phyloP scores from a whole-genome alignment of 345 rosid genomes.

The Cardiospermum halicacabum region DNA sequence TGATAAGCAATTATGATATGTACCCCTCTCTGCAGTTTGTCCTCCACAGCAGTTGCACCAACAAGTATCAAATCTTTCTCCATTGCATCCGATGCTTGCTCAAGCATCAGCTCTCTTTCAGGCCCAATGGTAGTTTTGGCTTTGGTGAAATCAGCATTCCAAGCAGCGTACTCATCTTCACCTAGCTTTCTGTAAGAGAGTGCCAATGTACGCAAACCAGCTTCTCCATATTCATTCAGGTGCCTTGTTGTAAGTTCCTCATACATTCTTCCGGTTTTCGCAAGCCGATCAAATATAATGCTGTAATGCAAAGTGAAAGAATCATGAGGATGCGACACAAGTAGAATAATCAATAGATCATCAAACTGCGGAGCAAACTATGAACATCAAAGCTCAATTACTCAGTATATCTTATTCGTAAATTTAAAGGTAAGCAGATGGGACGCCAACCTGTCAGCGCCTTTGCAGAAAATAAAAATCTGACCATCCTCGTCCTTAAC shows the following conservation, averaged over 20 bases:
- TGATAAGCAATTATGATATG: slow-evolving; percentile 9
- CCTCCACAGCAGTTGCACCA: slow-evolving; percentile 99
- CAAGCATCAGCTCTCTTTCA: slow-evolving; percentile 77
- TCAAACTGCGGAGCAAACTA: not conserved
- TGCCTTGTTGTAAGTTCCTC: slow-evolving; percentile 64
- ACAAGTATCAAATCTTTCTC: slow-evolving; percentile 84
- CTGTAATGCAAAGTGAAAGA: slow-evolving; percentile 38
- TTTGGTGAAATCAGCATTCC: slow-evolving; percentile 77
- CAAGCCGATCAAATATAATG: slow-evolving; percentile 81
- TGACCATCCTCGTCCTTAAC: slow-evolving; percentile 75
- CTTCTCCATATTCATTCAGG: slow-evolving; percentile 93
- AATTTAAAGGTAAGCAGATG: not conserved
- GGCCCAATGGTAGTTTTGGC: slow-evolving; percentile 80
- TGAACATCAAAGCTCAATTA: not conserved
- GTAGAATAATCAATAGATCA: not conserved
- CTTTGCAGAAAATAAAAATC: slow-evolving; percentile 88
- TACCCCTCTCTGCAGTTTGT: slow-evolving; percentile 97
- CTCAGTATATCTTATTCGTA: not conserved
- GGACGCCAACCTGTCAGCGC: slow-evolving; percentile 87
- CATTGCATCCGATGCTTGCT: slow-evolving; percentile 70
- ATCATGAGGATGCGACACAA: slow-evolving; percentile 11
- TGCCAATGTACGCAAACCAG: slow-evolving; percentile 81
- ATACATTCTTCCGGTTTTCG: slow-evolving; percentile 69
- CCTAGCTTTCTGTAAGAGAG: slow-evolving; percentile 73
- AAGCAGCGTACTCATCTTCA: slow-evolving; percentile 65